Evolutionary conservation across 805 yeast species (phyloP).

Genomic region (Lipomyces spencermartinsiae): DNA sequence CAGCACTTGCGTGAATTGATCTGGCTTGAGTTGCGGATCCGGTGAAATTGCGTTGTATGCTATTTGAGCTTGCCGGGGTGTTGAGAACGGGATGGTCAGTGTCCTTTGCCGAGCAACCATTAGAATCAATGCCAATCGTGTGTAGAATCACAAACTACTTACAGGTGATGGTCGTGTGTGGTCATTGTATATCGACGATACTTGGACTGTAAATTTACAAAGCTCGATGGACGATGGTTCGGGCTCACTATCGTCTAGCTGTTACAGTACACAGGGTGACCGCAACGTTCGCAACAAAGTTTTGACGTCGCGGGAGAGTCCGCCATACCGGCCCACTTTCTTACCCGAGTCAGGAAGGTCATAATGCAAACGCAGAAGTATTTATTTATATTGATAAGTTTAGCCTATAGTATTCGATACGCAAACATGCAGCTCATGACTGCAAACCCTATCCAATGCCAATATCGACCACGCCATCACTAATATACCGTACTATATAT

Average conservation of each 20-base stretch:
- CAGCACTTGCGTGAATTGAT: constrained; percentile 63
- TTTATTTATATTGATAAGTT: too few species aligned
- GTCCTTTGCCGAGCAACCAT: constrained; percentile 42
- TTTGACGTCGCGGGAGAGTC: too few species aligned
- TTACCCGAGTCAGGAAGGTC: too few species aligned
- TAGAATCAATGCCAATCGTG: constrained; percentile 1
- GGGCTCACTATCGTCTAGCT: too few species aligned
- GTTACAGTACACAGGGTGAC: too few species aligned
- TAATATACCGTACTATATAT: background rate
- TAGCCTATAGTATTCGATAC: background rate
- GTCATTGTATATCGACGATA: background rate
- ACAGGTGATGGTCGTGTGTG: background rate
- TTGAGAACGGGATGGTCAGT: constrained; percentile 69
- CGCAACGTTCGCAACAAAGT: too few species aligned
- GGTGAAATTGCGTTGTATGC: constrained; percentile 69
- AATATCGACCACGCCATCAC: background rate
- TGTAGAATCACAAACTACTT: background rate
- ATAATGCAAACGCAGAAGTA: background rate
- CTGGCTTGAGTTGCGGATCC: constrained; percentile 79
- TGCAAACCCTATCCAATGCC: background rate
- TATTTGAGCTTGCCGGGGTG: constrained; percentile 62
- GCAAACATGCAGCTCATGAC: background rate
- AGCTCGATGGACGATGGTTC: too few species aligned
- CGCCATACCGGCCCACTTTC: background rate
- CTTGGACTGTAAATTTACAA: background rate